Base-by-base conservation (phyloP, 2,329 filamentous ascomycete genomes). In the Talaromyces pinophilus region DNA sequence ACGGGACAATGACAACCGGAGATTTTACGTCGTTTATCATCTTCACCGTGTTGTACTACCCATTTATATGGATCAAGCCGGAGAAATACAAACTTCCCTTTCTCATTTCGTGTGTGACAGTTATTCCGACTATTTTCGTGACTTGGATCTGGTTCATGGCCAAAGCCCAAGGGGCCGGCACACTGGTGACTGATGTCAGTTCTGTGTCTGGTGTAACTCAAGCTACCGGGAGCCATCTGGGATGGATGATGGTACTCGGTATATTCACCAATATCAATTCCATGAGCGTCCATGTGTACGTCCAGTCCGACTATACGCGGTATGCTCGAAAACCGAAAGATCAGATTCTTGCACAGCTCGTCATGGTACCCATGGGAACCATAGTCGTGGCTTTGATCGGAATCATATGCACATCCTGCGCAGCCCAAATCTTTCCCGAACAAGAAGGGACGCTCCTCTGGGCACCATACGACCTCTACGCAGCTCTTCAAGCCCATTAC, bases 131-230 rank as follows among this genome's bases (percentile, higher is more conserved):
- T 28, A 55, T 63, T 15, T 33, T 63, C 13, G 46, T 55, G 19
- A 63, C 46, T 7, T 55, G 48, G 61, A 63, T 63, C 61, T 63
- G 61, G 61, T 55, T 63, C 22, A 55, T 63, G 48, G 48, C 35
- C 22, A 55, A 55, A 7, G 48, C 61, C 5, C 35, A 55, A 7
- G 61, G 61, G 17, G 61, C 10, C 6, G 61, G 48, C 19, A 55
- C 35, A n/a, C 61, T 63, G 25, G 48, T 63, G 22, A 42, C 48
- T 8, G 22, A 63, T 44, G 48, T 54, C 25, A 54, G 33, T 11
- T 42, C 61, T 10, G 28, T 54, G 1, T 54, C 60, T 33, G 60
- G 60, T 3, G 44, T 62, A 3, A 54, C 17, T 62, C 60, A 62
- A n/a, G 46, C 46, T 1, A 44, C 61, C 19, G 35, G 48, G 15